These are phyloP conservation scores for Monilinia polystroma DNA, from an alignment of 2,329 filamentous ascomycete genomes.

Conservation along the genomic window DNA sequence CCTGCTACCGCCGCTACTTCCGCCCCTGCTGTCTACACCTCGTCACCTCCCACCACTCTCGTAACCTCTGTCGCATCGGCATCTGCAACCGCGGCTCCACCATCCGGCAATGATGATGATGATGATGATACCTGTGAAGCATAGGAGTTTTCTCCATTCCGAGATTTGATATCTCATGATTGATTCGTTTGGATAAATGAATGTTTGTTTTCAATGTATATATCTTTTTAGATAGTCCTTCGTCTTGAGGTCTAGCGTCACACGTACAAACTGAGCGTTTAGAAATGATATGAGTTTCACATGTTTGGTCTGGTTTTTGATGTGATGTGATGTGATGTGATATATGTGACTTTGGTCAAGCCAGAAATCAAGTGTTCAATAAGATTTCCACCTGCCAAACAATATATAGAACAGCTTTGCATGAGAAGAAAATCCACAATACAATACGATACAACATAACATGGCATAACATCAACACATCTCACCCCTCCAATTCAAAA, in stretches of 20 bases:
- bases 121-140: constrained; percentile 1
- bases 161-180: neutral
- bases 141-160: neutral
- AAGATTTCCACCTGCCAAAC: too few species aligned
- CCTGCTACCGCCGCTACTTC: too few species aligned
- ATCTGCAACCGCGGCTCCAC: neutral
- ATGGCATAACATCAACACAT: too few species aligned
- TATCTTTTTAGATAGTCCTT: neutral
- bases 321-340: neutral
- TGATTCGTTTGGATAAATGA: constrained; percentile 5
- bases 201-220: constrained; percentile 4
- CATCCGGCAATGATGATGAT: neutral
- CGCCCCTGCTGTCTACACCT: neutral
- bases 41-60: neutral
- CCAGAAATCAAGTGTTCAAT: too few species aligned
- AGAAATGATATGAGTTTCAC: constrained; percentile 14
- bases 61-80: neutral
- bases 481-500: too few species aligned
- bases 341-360: neutral
- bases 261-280: neutral
- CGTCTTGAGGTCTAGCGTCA: neutral
- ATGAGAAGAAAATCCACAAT: too few species aligned
- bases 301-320: neutral
- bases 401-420: too few species aligned
- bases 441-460: too few species aligned